Conservation (phyloP, 257 asterid genomes). For the Solanum neorickii region DNA sequence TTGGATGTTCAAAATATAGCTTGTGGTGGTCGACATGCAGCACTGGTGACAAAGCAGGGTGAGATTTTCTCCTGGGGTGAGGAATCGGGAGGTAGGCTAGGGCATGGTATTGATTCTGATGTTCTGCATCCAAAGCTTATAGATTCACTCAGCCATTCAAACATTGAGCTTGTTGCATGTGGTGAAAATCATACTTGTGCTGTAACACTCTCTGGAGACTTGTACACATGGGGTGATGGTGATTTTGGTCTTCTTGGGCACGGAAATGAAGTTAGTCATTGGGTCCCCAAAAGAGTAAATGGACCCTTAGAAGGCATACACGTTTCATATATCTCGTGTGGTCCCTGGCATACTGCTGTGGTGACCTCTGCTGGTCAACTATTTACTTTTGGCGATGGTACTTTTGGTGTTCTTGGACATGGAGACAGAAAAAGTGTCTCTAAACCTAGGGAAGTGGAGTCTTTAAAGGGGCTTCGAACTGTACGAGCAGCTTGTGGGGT, state of each 20-base stretch:
- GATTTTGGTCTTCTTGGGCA: slow-evolving; percentile 85
- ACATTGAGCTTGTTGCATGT: slow-evolving; percentile 81
- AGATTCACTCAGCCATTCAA: slow-evolving; percentile 58
- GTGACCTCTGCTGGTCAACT: slow-evolving; percentile 90
- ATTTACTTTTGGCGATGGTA: slow-evolving; percentile 90
- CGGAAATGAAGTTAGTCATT: slow-evolving; percentile 83
- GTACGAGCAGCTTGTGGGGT: slow-evolving; percentile 89
- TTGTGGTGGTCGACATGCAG: slow-evolving; percentile 81
- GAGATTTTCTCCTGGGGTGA: slow-evolving; percentile 94
- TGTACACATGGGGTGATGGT: slow-evolving; percentile 95
- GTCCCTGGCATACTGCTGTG: slow-evolving; percentile 95
- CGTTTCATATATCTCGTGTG: slow-evolving; percentile 75
- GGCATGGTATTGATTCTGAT: slow-evolving; percentile 91
- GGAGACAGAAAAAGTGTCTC: slow-evolving; percentile 66
- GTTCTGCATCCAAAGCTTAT: slow-evolving; percentile 75
- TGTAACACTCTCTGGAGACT: slow-evolving; percentile 83
- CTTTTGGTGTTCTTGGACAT: slow-evolving; percentile 94
- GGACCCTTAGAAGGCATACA: slow-evolving; percentile 84
- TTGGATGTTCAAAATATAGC: slow-evolving; percentile 87
- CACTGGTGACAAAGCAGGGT: slow-evolving; percentile 82
- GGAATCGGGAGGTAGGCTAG: slow-evolving; percentile 88
- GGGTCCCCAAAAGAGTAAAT: slow-evolving; percentile 85
- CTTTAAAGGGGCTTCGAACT: slow-evolving; percentile 83
- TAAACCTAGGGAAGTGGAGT: slow-evolving; percentile 80
- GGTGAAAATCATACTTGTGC: slow-evolving; percentile 93